phyloP scores from a whole-genome alignment of 495 filamentous ascomycete genomes.

The Tetracladium marchalianum region DNA sequence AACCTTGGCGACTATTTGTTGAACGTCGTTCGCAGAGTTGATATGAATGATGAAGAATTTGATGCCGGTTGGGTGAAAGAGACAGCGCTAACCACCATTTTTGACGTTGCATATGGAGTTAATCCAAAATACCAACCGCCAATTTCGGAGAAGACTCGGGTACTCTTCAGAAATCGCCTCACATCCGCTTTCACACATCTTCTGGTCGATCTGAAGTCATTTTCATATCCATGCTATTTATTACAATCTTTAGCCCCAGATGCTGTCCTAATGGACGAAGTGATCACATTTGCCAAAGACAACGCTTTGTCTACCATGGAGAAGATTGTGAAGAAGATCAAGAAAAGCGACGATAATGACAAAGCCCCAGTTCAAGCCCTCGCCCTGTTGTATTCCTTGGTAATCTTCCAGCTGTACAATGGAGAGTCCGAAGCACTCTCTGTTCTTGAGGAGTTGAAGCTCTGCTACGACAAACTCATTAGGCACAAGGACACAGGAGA shows the following conservation, averaged over 20 bases:
- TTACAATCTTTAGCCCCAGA: constrained; percentile 35
- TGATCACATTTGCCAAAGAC: constrained; percentile 47
- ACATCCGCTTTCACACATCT: constrained; percentile 54
- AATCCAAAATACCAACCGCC: constrained; percentile 33
- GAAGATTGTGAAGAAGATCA: constrained; percentile 53
- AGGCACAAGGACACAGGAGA: constrained; percentile 39
- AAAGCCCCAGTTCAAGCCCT: constrained; percentile 47
- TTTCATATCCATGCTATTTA: constrained; percentile 36
- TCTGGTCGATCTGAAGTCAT: constrained; percentile 49
- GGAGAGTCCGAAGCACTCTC: constrained; percentile 73
- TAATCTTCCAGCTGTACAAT: constrained; percentile 80
- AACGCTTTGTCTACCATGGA: constrained; percentile 55
- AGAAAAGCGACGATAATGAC: constrained; percentile 27
- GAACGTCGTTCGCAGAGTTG: constrained; percentile 25
- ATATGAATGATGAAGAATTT: constrained; percentile 6
- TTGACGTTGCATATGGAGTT: constrained; percentile 37
- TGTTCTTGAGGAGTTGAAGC: constrained; percentile 63
- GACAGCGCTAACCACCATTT: constrained; percentile 32
- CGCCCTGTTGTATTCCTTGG: constrained; percentile 74
- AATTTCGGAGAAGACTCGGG: constrained; percentile 49
- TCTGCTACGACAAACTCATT: constrained; percentile 56
- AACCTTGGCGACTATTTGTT: constrained; percentile 45
- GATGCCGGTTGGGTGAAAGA: constrained; percentile 26
- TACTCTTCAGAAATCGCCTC: constrained; percentile 58
- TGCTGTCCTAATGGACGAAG: constrained; percentile 53